These are phyloP conservation scores for Neurospora sp. DNA, from an alignment of 2,329 filamentous ascomycete species.

Conservation along the genomic window DNA sequence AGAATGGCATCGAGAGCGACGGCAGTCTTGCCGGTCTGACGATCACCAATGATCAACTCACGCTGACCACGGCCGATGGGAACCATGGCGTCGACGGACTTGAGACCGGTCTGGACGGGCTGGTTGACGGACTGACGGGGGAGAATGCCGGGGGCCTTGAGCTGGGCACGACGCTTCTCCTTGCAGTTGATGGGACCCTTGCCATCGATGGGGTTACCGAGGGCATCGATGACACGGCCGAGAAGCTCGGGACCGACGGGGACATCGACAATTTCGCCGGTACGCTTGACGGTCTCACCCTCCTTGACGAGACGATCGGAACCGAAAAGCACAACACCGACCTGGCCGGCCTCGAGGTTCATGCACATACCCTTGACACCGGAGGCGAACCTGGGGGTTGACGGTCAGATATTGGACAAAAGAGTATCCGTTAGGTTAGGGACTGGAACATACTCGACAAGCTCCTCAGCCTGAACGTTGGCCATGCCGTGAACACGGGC, in stretches of 20 bases:
- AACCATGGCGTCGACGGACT: slow-evolving; percentile 99
- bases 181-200: slow-evolving; percentile 94
- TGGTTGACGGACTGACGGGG: slow-evolving; percentile 95
- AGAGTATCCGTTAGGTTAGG: slow-evolving; percentile 2
- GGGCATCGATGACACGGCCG: slow-evolving; percentile 95
- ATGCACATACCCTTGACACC: slow-evolving; percentile 99
- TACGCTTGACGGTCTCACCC: slow-evolving; percentile 99
- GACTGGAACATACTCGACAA: slow-evolving; percentile 77
- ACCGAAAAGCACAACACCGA: slow-evolving; percentile 99
- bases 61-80: slow-evolving; percentile 99
- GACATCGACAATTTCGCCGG: slow-evolving; percentile 97
- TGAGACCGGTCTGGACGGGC: slow-evolving; percentile 98
- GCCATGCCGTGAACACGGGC: slow-evolving; percentile 99
- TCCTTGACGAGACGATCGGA: slow-evolving; percentile 99
- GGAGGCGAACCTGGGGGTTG: slow-evolving; percentile 73
- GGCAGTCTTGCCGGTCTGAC: slow-evolving; percentile 99
- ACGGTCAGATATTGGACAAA: slow-evolving; percentile 12
- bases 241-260: slow-evolving; percentile 88
- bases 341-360: slow-evolving; percentile 99
- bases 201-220: slow-evolving; percentile 98
- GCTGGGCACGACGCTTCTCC: slow-evolving; percentile 89
- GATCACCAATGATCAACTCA: slow-evolving; percentile 99
- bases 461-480: slow-evolving; percentile 99
- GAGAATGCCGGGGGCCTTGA: slow-evolving; percentile 98
- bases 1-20: slow-evolving; percentile 96